Base-by-base conservation (phyloP, 345 rosid genomes). In the Anastatica hierochuntica region DNA sequence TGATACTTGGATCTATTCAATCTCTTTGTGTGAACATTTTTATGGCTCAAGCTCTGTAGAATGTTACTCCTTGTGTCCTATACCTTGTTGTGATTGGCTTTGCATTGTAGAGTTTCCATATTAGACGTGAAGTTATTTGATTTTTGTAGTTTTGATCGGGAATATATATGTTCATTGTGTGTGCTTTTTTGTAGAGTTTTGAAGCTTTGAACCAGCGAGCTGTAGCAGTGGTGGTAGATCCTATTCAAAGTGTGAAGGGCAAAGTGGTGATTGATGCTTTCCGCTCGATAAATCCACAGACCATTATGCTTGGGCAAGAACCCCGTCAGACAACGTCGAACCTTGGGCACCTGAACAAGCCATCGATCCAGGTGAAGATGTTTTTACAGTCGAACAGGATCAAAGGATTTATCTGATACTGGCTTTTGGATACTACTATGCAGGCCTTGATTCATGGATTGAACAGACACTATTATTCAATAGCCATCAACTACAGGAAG, bases 271-370 rank as follows among this genome's bases (percentile, higher is more conserved):
- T 88, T 46, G 96, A 88, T 72, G 90, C 90, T 8, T 88, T 88
- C 64, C 94, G 94, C 12, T 71, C 82, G 60, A 88, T 88, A 51
- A 88, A 84, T 62, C 96, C 94, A 26, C 96, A 82, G 43, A 88
- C 96, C 27, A 88, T 88, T 80, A 88, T 88, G 96, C 94, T 88
- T 72, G 94, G 96, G 49, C 94, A 88, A 74, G 94, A 88, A 73
- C 94, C 94, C 17, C 74, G 96, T 15, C 96, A 88, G 54, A 88
- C 96, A 42, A 88, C 94, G 37, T 88, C 94, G 23, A 88, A 88
- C 72, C 85, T 88, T 23, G 96, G 96, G 17, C 94, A 84, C 77
- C 81, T 88, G 48, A 84, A 84, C 63, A 88, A 88, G 61, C 96
- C 96, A 42, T 88, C 94, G 24, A 84, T 88, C 72, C 94, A 82